Evolutionary conservation across 306 rosid species (phyloP), one percentile per base, ranked within the genome.

Genomic region (Comarum palustre): DNA sequence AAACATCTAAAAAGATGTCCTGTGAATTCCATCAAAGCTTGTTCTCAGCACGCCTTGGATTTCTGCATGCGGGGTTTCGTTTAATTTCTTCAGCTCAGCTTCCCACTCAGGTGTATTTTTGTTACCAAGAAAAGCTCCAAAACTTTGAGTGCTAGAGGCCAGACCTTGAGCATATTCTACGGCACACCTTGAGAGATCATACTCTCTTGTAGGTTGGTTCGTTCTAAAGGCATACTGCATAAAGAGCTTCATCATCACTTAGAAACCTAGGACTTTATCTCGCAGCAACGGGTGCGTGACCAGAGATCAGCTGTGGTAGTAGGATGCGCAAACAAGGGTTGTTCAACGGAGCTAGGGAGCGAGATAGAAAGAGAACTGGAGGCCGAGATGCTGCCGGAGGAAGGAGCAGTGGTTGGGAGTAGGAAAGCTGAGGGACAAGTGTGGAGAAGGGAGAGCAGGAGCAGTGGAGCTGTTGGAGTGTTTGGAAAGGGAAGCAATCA

Each of bases 401-500:
- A 73, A 38, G 81, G 19, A 43, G 84, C 75, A 75, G 55, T 74
- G 76, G 76, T n/a, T 73, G 69, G 48, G 17, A 73, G 45, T 73
- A 63, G 77, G 60, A 47, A 72, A 68, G 79, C 67, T 75, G 80
- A 83, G 66, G 46, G 81, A 81, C 60, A 85, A 82, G 52, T 90
- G 90, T 71, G 89, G 84, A 55, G 92, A 72, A 72, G 55, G 71
- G 60, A 59, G 67, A 32, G 67, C 76, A 12, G 92, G 84, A 10
- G 55, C 77, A 41, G 89, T 86, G 79, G 93, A 92, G 68, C 13
- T 87, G 50, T 73, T 93, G 68, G 96, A 88, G 76, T 90, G 91
- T 83, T 73, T 93, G 82, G 98, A 88, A 74, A 75, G 68, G 46
- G 96, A 90, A 77, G 98, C 98, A 27, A 87, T 93, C 10, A 90